These are phyloP conservation scores for Leonotis leonurus DNA, from an alignment of 257 asterid genomes.

Conservation along the genomic window DNA sequence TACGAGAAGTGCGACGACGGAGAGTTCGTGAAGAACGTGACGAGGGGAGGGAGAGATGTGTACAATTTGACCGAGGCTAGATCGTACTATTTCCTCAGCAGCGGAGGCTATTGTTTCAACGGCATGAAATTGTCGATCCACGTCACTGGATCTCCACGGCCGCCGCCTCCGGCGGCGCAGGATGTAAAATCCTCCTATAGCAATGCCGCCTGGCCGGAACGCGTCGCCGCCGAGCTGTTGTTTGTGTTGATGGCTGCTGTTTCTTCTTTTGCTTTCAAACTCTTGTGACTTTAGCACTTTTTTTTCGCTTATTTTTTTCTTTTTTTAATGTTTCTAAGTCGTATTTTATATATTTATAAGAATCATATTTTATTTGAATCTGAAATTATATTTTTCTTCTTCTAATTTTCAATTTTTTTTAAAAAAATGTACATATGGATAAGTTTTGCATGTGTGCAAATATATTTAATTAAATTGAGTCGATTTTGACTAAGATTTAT, in stretches of 20 bases:
- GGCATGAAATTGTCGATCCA: slow-evolving; percentile 50
- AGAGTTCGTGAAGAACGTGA: slow-evolving; percentile 35
- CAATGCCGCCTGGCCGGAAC: slow-evolving; percentile 3
- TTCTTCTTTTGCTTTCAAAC: neutral
- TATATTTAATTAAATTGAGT: no score
- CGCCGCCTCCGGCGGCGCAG: slow-evolving; percentile 1
- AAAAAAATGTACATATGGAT: no score
- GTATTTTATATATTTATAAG: no score
- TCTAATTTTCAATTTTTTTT: no score
- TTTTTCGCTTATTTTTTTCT: no score
- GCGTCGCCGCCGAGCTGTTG: neutral
- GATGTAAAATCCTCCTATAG: neutral
- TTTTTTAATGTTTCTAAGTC: no score
- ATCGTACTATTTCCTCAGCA: slow-evolving; percentile 50
- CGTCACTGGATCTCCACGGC: slow-evolving; percentile 14
- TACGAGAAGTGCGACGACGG: slow-evolving; percentile 45
- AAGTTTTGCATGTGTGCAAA: no score
- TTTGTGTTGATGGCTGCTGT: neutral
- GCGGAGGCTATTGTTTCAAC: slow-evolving; percentile 50
- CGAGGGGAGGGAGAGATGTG: slow-evolving; percentile 62
- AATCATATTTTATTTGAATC: no score
- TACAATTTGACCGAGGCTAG: slow-evolving; percentile 33
- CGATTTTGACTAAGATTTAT: no score
- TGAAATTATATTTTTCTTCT: no score
- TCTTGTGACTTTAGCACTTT: neutral